Percentiles rank a stretch among this genome's conserved stretches.
Evolutionary conservation across 2,329 filamentous ascomycete species (phyloP).

Genomic region (Pseudogymnoascus sp.): DNA sequence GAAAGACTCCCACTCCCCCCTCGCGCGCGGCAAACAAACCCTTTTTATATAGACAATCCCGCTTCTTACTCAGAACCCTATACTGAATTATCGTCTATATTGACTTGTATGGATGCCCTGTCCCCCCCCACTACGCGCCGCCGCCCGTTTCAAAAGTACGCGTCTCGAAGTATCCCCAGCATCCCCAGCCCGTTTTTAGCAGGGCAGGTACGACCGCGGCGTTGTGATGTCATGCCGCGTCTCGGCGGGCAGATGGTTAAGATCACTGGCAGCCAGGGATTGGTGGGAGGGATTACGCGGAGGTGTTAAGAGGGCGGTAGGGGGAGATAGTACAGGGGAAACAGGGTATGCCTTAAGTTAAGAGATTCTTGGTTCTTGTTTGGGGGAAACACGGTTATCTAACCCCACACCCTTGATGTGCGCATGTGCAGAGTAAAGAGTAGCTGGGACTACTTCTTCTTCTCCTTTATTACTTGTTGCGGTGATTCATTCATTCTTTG

Average conservation of each 20-base stretch:
- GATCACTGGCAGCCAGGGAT: background rate
- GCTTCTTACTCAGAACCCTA: background rate
- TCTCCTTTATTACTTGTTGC: background rate
- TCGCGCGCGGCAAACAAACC: conserved; percentile 2
- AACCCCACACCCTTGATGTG: background rate
- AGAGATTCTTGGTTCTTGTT: background rate
- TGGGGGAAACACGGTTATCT: background rate
- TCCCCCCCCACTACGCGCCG: background rate
- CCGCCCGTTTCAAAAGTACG: background rate
- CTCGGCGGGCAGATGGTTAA: background rate
- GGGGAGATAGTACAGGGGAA: background rate
- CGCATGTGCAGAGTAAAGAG: background rate
- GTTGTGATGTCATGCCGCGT: background rate
- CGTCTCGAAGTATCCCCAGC: background rate
- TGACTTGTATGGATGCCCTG: background rate
- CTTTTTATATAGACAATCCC: background rate
- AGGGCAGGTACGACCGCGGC: background rate
- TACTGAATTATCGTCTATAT: background rate
- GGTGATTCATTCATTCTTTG: background rate
- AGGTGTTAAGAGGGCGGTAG: background rate
- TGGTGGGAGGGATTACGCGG: background rate
- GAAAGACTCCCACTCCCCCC: background rate
- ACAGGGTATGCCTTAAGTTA: conserved; percentile 3
- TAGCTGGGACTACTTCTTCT: background rate
- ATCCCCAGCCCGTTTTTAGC: background rate